Evolutionary conservation across 1,139 yeast genomes (phyloP).

Genomic region (Geotrichum siamense): DNA sequence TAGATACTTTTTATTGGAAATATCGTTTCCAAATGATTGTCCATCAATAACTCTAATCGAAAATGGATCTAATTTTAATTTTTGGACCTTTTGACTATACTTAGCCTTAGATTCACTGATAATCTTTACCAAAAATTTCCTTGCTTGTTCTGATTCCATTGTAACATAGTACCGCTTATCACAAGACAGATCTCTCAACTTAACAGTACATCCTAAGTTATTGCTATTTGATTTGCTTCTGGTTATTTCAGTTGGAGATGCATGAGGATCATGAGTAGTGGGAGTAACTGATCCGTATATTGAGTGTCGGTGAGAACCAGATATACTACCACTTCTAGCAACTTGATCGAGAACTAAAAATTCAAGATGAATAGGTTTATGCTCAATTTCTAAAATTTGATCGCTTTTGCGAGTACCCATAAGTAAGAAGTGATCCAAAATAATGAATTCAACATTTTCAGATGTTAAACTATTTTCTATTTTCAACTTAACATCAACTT

Average conservation of each 20-base stretch:
- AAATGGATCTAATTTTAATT: conserved; percentile 10
- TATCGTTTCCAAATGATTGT: conserved; percentile 8
- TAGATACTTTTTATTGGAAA: conserved; percentile 10
- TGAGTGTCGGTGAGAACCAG: not conserved
- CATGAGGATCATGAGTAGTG: not conserved
- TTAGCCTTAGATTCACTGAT: conserved; percentile 9
- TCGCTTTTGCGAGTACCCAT: conserved; percentile 35
- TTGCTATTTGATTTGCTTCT: conserved; percentile 7
- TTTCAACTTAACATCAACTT: conserved; percentile 11
- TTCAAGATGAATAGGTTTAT: conserved; percentile 39
- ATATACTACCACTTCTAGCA: conserved; percentile 9
- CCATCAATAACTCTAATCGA: conserved; percentile 12
- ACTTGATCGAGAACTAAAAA: conserved; percentile 31
- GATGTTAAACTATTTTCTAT: conserved; percentile 5
- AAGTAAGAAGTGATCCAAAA: conserved; percentile 66
- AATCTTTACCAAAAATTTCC: conserved; percentile 15
- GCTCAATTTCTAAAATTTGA: conserved; percentile 32
- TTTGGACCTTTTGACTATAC: conserved; percentile 7
- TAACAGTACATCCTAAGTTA: conserved; percentile 14
- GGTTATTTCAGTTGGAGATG: not conserved
- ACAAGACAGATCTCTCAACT: conserved; percentile 14
- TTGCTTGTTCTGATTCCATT: conserved; percentile 12
- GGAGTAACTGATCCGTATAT: not conserved
- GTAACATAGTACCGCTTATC: conserved; percentile 15
- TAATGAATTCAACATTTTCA: conserved; percentile 36